A percentile compares a stretch with the other conserved stretches of the same genome.
Conservation (phyloP, 2,329 filamentous ascomycete species). For the Aspergillus unguis region DNA sequence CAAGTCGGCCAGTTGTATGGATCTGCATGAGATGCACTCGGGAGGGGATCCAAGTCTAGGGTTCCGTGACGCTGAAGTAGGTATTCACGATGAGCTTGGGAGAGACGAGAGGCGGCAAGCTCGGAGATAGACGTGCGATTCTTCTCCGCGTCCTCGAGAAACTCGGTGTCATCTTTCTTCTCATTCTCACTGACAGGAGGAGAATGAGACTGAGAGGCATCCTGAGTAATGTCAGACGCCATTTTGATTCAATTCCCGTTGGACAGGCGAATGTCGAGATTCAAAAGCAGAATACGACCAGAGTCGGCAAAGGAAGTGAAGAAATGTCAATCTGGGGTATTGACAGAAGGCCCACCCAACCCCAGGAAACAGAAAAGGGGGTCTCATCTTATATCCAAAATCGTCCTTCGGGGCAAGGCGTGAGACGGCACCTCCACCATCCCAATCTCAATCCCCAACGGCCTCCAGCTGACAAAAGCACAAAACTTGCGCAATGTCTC, state of each 20-base stretch:
- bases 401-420: background rate
- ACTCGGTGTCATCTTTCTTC: slow-evolving; percentile 12
- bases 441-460: background rate
- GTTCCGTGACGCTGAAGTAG: slow-evolving; percentile 54
- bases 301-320: background rate
- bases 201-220: background rate
- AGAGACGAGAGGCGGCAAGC: slow-evolving; percentile 14
- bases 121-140: background rate
- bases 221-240: background rate
- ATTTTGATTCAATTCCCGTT: background rate
- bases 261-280: background rate
- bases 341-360: background rate
- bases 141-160: slow-evolving; percentile 11
- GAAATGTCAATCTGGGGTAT: background rate
- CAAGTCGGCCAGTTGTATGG: slow-evolving; percentile 55
- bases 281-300: background rate
- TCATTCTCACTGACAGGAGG: background rate
- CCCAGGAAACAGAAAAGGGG: background rate
- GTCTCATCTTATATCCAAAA: background rate
- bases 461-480: background rate
- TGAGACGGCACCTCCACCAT: background rate
- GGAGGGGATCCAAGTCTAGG: slow-evolving; percentile 52
- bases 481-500: background rate
- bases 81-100: slow-evolving; percentile 39
- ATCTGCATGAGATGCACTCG: slow-evolving; percentile 48